Conservation (phyloP, 495 filamentous ascomycete genomes). For the Acidiella bohemica region DNA sequence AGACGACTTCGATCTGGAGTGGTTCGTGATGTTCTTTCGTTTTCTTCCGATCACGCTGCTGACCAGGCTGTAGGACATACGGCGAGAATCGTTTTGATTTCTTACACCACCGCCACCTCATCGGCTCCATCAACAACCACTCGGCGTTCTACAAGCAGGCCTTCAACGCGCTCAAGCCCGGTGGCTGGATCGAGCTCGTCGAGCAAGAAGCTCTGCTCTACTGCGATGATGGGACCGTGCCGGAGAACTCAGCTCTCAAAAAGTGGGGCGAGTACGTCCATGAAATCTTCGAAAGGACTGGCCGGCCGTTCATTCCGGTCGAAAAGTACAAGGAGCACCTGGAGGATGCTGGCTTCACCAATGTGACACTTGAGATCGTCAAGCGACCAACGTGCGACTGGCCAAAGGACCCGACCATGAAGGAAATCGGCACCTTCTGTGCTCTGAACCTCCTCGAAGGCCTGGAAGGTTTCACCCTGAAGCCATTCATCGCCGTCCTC, state of each 20-base stretch:
- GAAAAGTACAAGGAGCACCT: conserved; percentile 10
- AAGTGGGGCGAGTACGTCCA: conserved; percentile 12
- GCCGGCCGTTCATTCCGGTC: conserved; percentile 13
- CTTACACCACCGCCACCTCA: conserved; percentile 20
- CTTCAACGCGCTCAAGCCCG: conserved; percentile 19
- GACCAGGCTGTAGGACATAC: conserved; percentile 10
- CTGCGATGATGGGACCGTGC: conserved; percentile 23
- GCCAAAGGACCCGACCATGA: conserved; percentile 22
- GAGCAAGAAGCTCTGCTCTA: conserved; percentile 15
- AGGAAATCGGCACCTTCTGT: conserved; percentile 18
- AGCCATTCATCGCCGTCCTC: conserved; percentile 9
- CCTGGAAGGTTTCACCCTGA: conserved; percentile 13
- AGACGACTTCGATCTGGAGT: conserved; percentile 25
- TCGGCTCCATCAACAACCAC: conserved; percentile 22
- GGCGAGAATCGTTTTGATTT: conserved; percentile 22
- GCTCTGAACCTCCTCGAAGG: conserved; percentile 14
- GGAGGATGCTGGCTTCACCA: conserved; percentile 20
- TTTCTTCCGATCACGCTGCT: background rate
- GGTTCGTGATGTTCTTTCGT: background rate
- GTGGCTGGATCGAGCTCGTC: conserved; percentile 25
- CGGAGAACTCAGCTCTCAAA: conserved; percentile 1
- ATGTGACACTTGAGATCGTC: conserved; percentile 17
- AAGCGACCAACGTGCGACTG: conserved; percentile 24
- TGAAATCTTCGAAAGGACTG: conserved; percentile 9
- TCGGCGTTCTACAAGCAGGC: conserved; percentile 14